phyloP scores from a whole-genome alignment of 192 early-diverging fungal species.

The Entophlyctis helioformis region DNA sequence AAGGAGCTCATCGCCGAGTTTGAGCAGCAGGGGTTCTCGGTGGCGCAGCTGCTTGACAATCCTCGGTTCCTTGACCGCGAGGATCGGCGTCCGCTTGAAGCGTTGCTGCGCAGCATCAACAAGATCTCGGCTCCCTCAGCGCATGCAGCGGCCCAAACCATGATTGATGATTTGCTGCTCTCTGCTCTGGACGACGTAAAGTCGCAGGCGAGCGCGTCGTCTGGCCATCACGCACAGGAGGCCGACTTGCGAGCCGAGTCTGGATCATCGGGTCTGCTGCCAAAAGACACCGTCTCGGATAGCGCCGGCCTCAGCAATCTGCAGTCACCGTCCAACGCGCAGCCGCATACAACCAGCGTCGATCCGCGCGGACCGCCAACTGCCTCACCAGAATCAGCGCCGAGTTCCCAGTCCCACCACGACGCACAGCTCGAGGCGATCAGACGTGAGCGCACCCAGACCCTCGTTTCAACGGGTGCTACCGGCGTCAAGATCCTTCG shows the following conservation, averaged over 20 bases:
- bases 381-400: slow-evolving; percentile 2
- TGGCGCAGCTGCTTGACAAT: slow-evolving; percentile 8
- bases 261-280: not conserved
- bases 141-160: slow-evolving; percentile 1
- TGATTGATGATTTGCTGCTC: slow-evolving; percentile 16
- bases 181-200: slow-evolving; percentile 14
- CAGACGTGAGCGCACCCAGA: not conserved
- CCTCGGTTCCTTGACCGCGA: slow-evolving; percentile 11
- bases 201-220: not conserved
- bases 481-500: slow-evolving; percentile 67
- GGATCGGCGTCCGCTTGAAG: slow-evolving; percentile 13
- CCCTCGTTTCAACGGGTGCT: slow-evolving; percentile 36
- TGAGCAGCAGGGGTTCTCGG: not conserved
- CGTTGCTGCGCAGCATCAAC: slow-evolving; percentile 12
- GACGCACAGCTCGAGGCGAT: slow-evolving; percentile 1
- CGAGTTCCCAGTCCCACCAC: slow-evolving; percentile 3
- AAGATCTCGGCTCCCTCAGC: too few species aligned
- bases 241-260: not conserved
- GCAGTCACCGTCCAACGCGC: too few species aligned
- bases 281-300: not conserved
- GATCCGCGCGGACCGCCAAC: not conserved
- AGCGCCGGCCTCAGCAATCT: not conserved
- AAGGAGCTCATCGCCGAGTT: slow-evolving; percentile 52
- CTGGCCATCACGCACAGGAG: not conserved
- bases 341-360: too few species aligned